phyloP scores from a whole-genome alignment of 1,284 basidiomycete species.

The Trichosporon inkin region DNA sequence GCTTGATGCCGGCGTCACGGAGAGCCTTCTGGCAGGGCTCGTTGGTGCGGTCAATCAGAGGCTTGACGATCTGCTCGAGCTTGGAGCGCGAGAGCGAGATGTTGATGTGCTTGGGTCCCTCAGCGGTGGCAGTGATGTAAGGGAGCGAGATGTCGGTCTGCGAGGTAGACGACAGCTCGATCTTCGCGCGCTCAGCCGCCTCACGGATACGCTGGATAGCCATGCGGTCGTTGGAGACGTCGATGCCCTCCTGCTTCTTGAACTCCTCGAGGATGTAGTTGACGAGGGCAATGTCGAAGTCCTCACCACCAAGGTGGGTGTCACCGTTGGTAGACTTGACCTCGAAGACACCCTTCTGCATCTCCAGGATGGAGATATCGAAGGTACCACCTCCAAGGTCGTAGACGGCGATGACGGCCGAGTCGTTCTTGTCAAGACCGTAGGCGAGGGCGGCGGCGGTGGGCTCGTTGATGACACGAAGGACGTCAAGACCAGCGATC shows the following conservation, averaged over 20 bases:
- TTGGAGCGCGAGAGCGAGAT: constrained; percentile 78
- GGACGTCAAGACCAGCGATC: constrained; percentile 96
- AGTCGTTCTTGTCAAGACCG: constrained; percentile 76
- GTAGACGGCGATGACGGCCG: constrained; percentile 90
- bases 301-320: constrained; percentile 97
- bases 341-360: constrained; percentile 99
- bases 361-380: constrained; percentile 97
- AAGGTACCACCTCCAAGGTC: constrained; percentile 93
- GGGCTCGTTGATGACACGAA: constrained; percentile 98
- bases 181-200: constrained; percentile 99
- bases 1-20: constrained; percentile 83
- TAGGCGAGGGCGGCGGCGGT: constrained; percentile 97
- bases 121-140: constrained; percentile 92
- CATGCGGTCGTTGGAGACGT: constrained; percentile 82
- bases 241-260: constrained; percentile 85
- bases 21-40: constrained; percentile 99
- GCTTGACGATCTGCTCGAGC: constrained; percentile 79
- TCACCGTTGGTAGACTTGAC: constrained; percentile 99
- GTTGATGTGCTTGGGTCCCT: constrained; percentile 97
- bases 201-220: constrained; percentile 99
- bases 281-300: constrained; percentile 90
- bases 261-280: constrained; percentile 84
- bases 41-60: constrained; percentile 81
- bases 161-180: constrained; percentile 86
- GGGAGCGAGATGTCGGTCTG: constrained; percentile 96